Evolutionary conservation across 2,329 filamentous ascomycete species (phyloP).

Genomic region (Clonostachys rosea): DNA sequence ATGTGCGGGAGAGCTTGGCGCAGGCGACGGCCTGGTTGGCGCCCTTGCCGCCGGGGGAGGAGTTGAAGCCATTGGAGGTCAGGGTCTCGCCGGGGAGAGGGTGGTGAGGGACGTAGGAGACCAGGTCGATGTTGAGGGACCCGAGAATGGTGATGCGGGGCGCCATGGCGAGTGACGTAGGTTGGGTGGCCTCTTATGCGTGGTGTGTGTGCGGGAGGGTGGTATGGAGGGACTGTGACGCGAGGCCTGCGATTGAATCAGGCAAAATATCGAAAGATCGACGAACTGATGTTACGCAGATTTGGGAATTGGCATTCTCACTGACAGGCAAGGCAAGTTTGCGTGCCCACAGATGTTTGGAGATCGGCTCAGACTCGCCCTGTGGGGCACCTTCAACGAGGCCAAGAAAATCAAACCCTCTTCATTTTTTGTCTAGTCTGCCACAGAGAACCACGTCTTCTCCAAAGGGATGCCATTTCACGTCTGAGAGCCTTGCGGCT

Average conservation of each 20-base stretch:
- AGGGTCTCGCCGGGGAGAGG: slow-evolving; percentile 85
- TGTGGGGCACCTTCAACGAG: too few relatives aligned
- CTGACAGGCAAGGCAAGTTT: neutral
- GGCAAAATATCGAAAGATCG: neutral
- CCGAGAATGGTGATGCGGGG: slow-evolving; percentile 74
- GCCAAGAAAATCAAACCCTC: too few relatives aligned
- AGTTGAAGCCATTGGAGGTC: slow-evolving; percentile 71
- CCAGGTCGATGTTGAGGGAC: slow-evolving; percentile 91
- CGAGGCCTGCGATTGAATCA: too few relatives aligned
- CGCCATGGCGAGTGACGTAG: slow-evolving; percentile 7
- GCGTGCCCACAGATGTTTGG: neutral
- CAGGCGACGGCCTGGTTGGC: slow-evolving; percentile 93
- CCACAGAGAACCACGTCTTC: slow-evolving; percentile 83
- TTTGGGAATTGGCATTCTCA: neutral
- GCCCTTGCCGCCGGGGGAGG: slow-evolving; percentile 86
- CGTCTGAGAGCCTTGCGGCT: slow-evolving; percentile 60
- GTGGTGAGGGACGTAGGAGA: slow-evolving; percentile 80
- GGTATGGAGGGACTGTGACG: neutral
- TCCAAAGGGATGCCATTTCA: slow-evolving; percentile 73
- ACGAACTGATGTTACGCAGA: neutral
- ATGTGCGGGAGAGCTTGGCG: slow-evolving; percentile 68
- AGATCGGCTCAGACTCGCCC: too few relatives aligned
- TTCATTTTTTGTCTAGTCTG: slow-evolving; percentile 10
- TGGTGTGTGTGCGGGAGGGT: neutral
- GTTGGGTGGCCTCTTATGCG: slow-evolving; percentile 10